These are phyloP conservation scores for Oxytropis ochrocephala DNA, from an alignment of 306 rosid genomes.

Conservation along the genomic window DNA sequence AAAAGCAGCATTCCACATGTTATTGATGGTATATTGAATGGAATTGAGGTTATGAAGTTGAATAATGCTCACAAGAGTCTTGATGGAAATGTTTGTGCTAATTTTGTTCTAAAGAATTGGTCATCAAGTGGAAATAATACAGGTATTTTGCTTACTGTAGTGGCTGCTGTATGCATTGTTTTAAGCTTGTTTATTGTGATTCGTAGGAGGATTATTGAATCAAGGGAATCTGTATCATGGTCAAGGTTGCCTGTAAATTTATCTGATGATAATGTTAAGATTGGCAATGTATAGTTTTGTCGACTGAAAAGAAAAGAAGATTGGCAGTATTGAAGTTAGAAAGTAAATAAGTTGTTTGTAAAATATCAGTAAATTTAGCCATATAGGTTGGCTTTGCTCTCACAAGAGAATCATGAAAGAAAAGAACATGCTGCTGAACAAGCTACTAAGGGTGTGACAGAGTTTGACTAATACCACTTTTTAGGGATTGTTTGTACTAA, in stretches of 20 bases:
- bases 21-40: slow-evolving; percentile 37
- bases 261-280: slow-evolving; percentile 17
- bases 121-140: slow-evolving; percentile 22
- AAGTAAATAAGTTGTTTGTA: slow-evolving; percentile 15
- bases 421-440: neutral
- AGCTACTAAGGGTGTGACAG: neutral
- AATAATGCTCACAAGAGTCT: slow-evolving; percentile 31
- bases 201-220: slow-evolving; percentile 32
- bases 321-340: neutral
- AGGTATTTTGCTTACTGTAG: slow-evolving; percentile 27
- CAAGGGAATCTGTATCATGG: slow-evolving; percentile 34
- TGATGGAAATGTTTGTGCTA: slow-evolving; percentile 43
- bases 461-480: neutral
- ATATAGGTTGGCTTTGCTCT: neutral
- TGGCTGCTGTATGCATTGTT: slow-evolving; percentile 36
- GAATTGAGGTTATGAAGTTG: slow-evolving; percentile 39
- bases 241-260: slow-evolving; percentile 38
- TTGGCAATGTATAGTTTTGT: neutral
- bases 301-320: neutral
- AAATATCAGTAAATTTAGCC: slow-evolving; percentile 4
- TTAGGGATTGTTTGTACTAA: slow-evolving; percentile 14
- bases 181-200: slow-evolving; percentile 35
- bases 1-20: slow-evolving; percentile 37
- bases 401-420: neutral
- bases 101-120: slow-evolving; percentile 22